Evolutionary conservation across 2,329 filamentous ascomycete species (phyloP).

Genomic region (Microcera coccophila): DNA sequence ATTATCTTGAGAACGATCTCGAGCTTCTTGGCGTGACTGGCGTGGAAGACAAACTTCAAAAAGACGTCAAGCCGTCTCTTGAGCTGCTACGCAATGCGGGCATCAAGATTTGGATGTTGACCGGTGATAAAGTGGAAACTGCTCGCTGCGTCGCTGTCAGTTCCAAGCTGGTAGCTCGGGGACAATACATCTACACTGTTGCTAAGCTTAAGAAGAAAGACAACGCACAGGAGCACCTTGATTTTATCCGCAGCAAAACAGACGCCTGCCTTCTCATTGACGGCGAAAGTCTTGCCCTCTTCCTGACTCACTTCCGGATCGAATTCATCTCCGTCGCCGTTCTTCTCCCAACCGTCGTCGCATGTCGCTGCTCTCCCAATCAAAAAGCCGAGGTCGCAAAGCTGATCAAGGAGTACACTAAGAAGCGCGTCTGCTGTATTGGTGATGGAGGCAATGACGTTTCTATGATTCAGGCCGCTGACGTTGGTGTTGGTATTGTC

Average conservation of each 20-base stretch:
- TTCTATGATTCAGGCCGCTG: constrained; percentile 97
- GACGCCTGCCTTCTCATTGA: constrained; percentile 89
- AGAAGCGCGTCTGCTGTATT: constrained; percentile 95
- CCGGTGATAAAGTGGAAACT: constrained; percentile 97
- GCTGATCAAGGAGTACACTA: constrained; percentile 85
- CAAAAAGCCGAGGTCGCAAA: constrained; percentile 94
- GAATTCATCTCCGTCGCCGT: constrained; percentile 90
- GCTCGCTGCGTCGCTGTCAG: constrained; percentile 93
- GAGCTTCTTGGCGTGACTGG: constrained; percentile 96
- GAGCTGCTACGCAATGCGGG: constrained; percentile 94
- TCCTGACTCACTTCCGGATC: constrained; percentile 75
- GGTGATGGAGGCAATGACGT: constrained; percentile 98
- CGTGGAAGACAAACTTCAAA: constrained; percentile 94
- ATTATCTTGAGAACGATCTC: constrained; percentile 80
- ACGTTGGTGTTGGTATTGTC: constrained; percentile 96
- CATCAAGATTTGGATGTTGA: constrained; percentile 99
- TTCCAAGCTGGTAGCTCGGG: constrained; percentile 86
- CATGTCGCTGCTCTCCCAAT: constrained; percentile 92
- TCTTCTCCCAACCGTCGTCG: constrained; percentile 83
- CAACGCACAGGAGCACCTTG: constrained; percentile 79
- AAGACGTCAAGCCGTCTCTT: constrained; percentile 90
- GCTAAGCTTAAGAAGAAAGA: constrained; percentile 80
- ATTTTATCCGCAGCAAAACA: constrained; percentile 82
- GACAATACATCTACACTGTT: constrained; percentile 94
- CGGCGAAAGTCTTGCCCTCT: constrained; percentile 80